Evolutionary conservation across 1,139 yeast genomes (phyloP).

Genomic region (Geotrichum siamense): DNA sequence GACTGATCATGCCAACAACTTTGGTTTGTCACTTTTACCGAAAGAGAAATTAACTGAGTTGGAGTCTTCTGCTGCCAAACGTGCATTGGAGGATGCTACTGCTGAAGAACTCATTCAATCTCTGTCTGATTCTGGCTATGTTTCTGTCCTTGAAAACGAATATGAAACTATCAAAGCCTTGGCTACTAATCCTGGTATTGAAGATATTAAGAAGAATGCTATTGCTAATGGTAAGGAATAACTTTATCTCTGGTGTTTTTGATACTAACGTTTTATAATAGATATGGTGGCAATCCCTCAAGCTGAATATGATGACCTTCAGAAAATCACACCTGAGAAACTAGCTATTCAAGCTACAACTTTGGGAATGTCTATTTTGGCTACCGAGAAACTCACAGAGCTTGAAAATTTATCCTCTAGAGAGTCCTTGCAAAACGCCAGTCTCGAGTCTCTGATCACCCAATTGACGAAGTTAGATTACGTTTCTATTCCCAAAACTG

Average conservation of each 20-base stretch:
- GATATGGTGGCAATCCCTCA: constrained; percentile 10
- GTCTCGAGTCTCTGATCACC: constrained; percentile 18
- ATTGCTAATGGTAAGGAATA: constrained; percentile 22
- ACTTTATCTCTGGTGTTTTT: not conserved
- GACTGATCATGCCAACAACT: constrained; percentile 35
- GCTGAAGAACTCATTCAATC: not conserved
- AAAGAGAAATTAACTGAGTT: constrained; percentile 27
- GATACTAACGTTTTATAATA: constrained; percentile 5
- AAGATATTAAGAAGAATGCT: constrained; percentile 31
- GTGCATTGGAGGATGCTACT: constrained; percentile 21
- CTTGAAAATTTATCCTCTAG: constrained; percentile 1
- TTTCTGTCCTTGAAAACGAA: constrained; percentile 22
- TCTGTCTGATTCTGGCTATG: constrained; percentile 6
- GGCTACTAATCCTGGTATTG: constrained; percentile 25
- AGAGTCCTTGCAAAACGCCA: constrained; percentile 15
- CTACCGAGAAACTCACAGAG: constrained; percentile 32
- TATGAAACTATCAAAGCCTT: constrained; percentile 16
- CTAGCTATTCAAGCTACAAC: constrained; percentile 6
- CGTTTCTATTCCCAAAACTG: constrained; percentile 6
- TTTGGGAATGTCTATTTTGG: constrained; percentile 13
- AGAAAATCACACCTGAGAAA: constrained; percentile 5
- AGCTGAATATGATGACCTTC: constrained; percentile 1
- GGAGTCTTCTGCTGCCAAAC: constrained; percentile 29
- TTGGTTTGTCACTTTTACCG: constrained; percentile 10
- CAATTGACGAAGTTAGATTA: constrained; percentile 21